Evolutionary conservation across 805 yeast genomes (phyloP).

Genomic region (Naumovozyma castellii): DNA sequence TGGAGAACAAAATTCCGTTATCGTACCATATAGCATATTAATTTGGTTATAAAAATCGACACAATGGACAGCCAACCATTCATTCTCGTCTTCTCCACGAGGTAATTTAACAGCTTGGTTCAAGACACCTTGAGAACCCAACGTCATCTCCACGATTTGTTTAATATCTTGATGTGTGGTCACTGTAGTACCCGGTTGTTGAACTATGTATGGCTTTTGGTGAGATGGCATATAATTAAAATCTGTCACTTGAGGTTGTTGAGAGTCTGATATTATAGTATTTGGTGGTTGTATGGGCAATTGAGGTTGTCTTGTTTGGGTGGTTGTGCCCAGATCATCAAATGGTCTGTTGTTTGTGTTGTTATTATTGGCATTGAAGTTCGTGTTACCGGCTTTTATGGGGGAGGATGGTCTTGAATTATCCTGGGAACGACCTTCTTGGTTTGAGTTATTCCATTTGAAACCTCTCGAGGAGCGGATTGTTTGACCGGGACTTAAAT

Average conservation of each 20-base stretch:
- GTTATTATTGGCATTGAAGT: not conserved
- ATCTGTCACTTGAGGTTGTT: constrained; percentile 20
- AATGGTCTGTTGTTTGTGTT: not conserved
- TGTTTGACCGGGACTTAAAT: constrained; percentile 38
- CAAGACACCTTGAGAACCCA: constrained; percentile 85
- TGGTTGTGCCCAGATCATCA: not conserved
- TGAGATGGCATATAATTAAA: constrained; percentile 32
- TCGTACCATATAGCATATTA: constrained; percentile 91
- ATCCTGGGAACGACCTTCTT: not conserved
- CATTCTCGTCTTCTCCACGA: constrained; percentile 80
- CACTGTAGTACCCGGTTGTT: constrained; percentile 31
- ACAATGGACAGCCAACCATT: constrained; percentile 97
- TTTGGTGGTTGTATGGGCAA: constrained; percentile 1
- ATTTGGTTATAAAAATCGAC: constrained; percentile 94
- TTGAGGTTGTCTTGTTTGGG: constrained; percentile 8
- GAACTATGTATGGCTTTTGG: constrained; percentile 28
- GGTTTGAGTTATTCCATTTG: constrained; percentile 26
- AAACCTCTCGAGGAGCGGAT: constrained; percentile 40
- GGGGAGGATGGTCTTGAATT: not conserved
- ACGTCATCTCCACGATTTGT: constrained; percentile 85
- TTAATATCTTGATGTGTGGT: constrained; percentile 65
- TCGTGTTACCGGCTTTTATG: not conserved
- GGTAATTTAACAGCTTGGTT: constrained; percentile 92
- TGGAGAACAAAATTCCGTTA: constrained; percentile 95
- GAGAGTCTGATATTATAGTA: constrained; percentile 1